Base-by-base conservation (phyloP, 192 early-diverging fungal species). In the Umbelopsis sp. region DNA sequence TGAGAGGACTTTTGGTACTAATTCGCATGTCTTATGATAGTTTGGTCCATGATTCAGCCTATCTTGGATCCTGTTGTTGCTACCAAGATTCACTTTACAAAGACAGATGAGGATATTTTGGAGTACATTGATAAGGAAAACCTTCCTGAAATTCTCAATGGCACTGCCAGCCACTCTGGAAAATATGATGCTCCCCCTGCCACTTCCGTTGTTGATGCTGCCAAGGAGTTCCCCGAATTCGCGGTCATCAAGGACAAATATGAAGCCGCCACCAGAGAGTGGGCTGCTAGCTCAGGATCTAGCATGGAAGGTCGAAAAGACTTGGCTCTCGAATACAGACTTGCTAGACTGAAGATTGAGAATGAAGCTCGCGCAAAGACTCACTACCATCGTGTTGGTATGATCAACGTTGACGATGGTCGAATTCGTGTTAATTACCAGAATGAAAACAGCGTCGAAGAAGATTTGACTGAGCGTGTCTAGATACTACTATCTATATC, bases 61-160 rank as follows among this genome's bases (percentile, higher is more conserved):
- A 79, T 95, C 71, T 82, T 97, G 12, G 96, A 97, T 73, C 94
- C 96, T 29, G 92, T 96, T 17, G 96, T 97, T 1, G 94, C 88
- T 32, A 82, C 84, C 45, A 97, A 97, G 77, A 89, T 97, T 71
- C 76, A 85, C 26, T 97, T 97, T 71, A 86, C 89, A 8, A 84
- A 87, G 6, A 77, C 71, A 26, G 45, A 85, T 17, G 84, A 90
- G 22, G 89, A 94, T 16, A 68, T 95, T 21, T 75, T 75, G 12
- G 73, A 88, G 31, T 90, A 85, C 41, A 91, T 97, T 50, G 84
- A 84, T 21, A 75, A 81, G 4, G 82, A 81, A 21, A 71, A 87
- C 51, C 65, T 97, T 29, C 89, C 91, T 20, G 59, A 72, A 11
- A 81, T 74, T 45, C 81, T 90, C 9, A 90, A 89, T 16, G 95